These are phyloP conservation scores for Silene latifolia DNA, from an alignment of 148 eudicot genomes.

Conservation along the genomic window DNA sequence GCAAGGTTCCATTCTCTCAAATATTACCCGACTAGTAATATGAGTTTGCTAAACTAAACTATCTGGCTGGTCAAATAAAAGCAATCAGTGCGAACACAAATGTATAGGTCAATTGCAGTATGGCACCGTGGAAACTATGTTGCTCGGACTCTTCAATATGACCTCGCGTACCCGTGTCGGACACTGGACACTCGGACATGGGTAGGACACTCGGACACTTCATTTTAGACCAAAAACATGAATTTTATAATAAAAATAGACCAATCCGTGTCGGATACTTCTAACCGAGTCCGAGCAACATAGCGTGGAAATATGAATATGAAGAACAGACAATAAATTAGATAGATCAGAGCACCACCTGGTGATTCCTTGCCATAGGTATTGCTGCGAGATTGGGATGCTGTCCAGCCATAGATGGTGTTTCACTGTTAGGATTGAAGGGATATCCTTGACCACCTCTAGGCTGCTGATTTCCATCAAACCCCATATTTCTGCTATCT, in stretches of 20 bases:
- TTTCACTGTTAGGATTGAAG: conserved; percentile 40
- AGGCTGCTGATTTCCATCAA: conserved; percentile 52
- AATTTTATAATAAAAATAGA: no score
- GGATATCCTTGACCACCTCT: conserved; percentile 52
- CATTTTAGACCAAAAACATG: no score
- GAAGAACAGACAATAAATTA: neutral
- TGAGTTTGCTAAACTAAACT: neutral
- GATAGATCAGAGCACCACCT: conserved; percentile 41
- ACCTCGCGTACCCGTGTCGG: no score
- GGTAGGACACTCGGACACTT: no score
- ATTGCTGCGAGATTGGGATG: conserved; percentile 75
- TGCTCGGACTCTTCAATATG: no score
- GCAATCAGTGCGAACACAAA: neutral
- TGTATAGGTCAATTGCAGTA: neutral
- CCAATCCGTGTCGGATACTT: no score
- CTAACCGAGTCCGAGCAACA: no score
- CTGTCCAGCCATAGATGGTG: conserved; percentile 43
- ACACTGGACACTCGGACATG: no score
- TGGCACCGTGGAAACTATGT: neutral
- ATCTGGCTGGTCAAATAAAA: neutral
- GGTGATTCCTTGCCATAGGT: conserved; percentile 67
- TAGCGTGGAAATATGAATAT: no score
- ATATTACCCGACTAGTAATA: neutral
- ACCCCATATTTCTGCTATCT: conserved; percentile 49
- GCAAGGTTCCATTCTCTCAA: neutral